These are phyloP conservation scores for Dryas alaskensis DNA, from an alignment of 306 rosid species.

Conservation along the genomic window DNA sequence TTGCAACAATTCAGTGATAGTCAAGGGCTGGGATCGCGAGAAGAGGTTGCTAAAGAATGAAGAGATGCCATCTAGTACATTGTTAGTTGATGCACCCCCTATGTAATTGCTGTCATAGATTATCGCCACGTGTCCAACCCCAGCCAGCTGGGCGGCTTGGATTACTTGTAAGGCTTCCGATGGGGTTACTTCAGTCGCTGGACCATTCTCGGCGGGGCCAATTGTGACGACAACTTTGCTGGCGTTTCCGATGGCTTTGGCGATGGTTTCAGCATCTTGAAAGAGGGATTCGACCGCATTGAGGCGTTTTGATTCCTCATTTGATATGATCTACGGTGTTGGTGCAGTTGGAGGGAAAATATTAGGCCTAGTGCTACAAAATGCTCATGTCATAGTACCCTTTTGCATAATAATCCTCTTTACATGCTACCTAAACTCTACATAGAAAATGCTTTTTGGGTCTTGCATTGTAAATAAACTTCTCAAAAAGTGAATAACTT, in stretches of 20 bases:
- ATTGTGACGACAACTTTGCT: slow-evolving; percentile 92
- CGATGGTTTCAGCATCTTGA: slow-evolving; percentile 65
- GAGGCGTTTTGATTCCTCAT: slow-evolving; percentile 79
- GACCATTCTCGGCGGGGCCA: slow-evolving; percentile 74
- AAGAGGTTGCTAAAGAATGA: slow-evolving; percentile 75
- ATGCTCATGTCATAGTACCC: neutral
- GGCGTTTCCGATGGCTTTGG: slow-evolving; percentile 94
- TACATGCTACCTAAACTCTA: no score
- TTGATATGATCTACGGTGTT: slow-evolving; percentile 63
- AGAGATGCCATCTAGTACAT: slow-evolving; percentile 83
- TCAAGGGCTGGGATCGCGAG: slow-evolving; percentile 59
- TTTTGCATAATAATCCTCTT: no score
- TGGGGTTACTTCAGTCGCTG: slow-evolving; percentile 57
- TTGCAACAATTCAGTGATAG: slow-evolving; percentile 62
- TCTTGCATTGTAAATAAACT: no score
- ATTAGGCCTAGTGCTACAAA: neutral
- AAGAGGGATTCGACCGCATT: slow-evolving; percentile 81
- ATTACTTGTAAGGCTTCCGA: slow-evolving; percentile 74
- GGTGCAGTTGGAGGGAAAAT: neutral
- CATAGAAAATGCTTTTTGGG: no score
- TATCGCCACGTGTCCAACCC: slow-evolving; percentile 83
- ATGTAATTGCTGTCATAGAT: slow-evolving; percentile 50
- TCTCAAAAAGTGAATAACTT: no score
- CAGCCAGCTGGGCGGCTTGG: slow-evolving; percentile 83
- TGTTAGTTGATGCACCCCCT: slow-evolving; percentile 53